Percentiles rank a stretch among this genome's conserved stretches.
These are phyloP conservation scores for Peronospora farinosa DNA, from an alignment of 352 stramenopile genomes.

Conservation along the genomic window DNA sequence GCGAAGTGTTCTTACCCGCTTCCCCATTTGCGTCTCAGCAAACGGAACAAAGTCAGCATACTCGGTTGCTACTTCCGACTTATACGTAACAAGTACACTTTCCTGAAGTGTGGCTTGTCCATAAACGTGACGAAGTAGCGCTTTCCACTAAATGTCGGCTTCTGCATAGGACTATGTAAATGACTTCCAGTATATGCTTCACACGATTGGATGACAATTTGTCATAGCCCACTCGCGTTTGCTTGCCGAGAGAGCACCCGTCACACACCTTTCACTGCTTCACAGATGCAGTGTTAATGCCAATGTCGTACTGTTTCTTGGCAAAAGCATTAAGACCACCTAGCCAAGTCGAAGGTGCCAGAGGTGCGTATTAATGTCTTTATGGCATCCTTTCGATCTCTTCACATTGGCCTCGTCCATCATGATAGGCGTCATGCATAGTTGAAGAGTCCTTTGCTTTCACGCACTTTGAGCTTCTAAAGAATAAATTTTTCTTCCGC, in stretches of 20 bases:
- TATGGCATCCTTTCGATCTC: background rate
- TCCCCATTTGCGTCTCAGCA: slow-evolving; percentile 9
- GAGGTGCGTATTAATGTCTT: background rate
- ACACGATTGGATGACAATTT: background rate
- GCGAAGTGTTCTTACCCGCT: background rate
- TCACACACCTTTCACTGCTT: background rate
- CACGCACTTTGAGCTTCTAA: background rate
- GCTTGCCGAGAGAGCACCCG: background rate
- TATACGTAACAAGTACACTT: slow-evolving; percentile 8
- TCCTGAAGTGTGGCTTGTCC: background rate
- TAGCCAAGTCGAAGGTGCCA: slow-evolving; percentile 1
- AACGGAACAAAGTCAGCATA: slow-evolving; percentile 3
- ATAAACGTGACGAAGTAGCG: background rate
- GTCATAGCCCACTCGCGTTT: slow-evolving; percentile 1
- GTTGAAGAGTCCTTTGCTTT: background rate
- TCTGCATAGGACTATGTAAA: background rate
- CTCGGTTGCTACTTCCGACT: slow-evolving; percentile 8
- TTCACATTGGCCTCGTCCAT: background rate
- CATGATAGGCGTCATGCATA: no score
- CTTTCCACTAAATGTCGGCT: background rate
- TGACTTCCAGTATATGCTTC: background rate
- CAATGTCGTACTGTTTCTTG: background rate
- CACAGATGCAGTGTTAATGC: slow-evolving; percentile 1
- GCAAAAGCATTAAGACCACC: background rate
- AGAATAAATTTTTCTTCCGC: background rate